Evolutionary conservation across 208 protist species (phyloP), one percentile per base, ranked within the genome.

Genomic region (Spongospora subterranea): DNA sequence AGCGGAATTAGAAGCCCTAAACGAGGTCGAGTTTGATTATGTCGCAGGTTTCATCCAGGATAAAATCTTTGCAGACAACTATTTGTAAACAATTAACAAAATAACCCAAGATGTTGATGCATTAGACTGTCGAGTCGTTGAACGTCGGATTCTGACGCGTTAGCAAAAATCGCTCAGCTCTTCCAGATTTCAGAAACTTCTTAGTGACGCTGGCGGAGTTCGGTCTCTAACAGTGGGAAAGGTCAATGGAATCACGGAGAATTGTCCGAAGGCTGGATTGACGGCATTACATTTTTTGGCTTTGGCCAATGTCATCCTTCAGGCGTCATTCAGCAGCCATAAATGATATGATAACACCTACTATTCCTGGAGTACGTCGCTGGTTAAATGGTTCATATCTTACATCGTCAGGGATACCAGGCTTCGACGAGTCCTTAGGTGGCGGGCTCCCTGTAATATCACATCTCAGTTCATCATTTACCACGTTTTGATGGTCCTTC

Each of bases 1-100:
- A 82, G n/a, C 71, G 71, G 71, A 82, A 6, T n/a, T 82, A 6
- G 71, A 82, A 82, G 6, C 71, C 6, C n/a, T 82, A 43, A 82
- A 82, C 71, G 71, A 82, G 17, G 71, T 82, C 35, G 71, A 82
- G 40, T 82, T 82, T 35, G 71, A 82, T 82, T 82, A 40, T n/a
- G 71, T 82, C 17, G 40, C 40, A 13, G 13, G 17, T n/a, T 82
- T 82, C 40, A 43, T 82, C 6, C 71, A 82, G n/a, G 6, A 6
- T 17, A 82, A 82, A n/a, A 6, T 82, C n/a, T 82, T 82, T 6
- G 50, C 50, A 60, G 24, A 29, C 24, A 29, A 60, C 24, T 60
- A 6, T 60, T 60, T 24, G 24, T 6, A 60, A n/a, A n/a, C n/a
- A n/a, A n/a, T n/a, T n/a, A n/a, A n/a, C n/a, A n/a, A n/a, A n/a